Evolutionary conservation across 306 rosid species (phyloP).

Genomic region (Nissolia schottii): DNA sequence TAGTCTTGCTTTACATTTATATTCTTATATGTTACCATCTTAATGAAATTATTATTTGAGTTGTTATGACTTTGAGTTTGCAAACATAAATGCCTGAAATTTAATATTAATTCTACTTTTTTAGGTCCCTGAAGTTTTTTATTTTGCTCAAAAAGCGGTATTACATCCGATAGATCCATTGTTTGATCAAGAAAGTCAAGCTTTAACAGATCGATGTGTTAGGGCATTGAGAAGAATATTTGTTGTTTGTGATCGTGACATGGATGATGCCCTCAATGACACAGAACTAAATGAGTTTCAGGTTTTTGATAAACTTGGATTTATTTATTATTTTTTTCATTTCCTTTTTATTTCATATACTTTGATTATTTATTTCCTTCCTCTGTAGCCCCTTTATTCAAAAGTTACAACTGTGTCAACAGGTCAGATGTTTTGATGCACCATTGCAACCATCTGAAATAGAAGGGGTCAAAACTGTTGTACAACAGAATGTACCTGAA

Average conservation of each 20-base stretch:
- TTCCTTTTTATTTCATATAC: constrained; percentile 1
- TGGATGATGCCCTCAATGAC: constrained; percentile 91
- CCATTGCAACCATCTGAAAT: constrained; percentile 71
- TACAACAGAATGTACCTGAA: constrained; percentile 63
- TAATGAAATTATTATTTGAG: neutral
- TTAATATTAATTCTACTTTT: constrained; percentile 23
- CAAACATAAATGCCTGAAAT: constrained; percentile 4
- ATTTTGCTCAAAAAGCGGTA: constrained; percentile 86
- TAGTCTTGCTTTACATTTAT: constrained; percentile 6
- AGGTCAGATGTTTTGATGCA: constrained; percentile 75
- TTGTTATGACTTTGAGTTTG: constrained; percentile 2
- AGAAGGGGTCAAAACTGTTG: constrained; percentile 60
- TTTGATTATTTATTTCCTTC: constrained; percentile 15
- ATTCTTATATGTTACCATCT: constrained; percentile 5
- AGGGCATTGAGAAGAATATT: constrained; percentile 90
- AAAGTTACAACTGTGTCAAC: constrained; percentile 25
- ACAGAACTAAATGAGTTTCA: constrained; percentile 86
- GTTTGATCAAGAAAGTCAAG: constrained; percentile 64
- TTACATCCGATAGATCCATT: constrained; percentile 84
- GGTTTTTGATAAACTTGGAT: constrained; percentile 43
- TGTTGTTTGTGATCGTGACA: constrained; percentile 74
- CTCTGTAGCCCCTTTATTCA: constrained; percentile 3
- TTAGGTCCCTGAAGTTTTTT: constrained; percentile 90
- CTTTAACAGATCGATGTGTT: constrained; percentile 60
- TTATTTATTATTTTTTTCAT: neutral